These are phyloP conservation scores for Tylopilus rubrobrunneus DNA, from an alignment of 768 basidiomycete species.

Conservation along the genomic window DNA sequence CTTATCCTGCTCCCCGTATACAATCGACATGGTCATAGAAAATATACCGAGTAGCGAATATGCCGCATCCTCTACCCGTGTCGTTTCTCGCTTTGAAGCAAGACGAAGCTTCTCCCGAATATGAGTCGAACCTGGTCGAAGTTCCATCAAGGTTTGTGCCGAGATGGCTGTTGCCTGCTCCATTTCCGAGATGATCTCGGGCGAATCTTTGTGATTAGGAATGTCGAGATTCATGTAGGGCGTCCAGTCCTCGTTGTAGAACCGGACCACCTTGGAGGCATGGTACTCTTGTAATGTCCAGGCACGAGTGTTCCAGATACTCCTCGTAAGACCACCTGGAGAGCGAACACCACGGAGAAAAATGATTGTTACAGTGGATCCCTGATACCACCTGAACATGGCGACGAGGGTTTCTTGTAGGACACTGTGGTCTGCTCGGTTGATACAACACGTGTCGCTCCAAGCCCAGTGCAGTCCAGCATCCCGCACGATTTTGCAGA, in stretches of 20 bases:
- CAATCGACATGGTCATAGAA: not conserved
- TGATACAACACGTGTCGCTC: slow-evolving; percentile 1
- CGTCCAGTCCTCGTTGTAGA: not conserved
- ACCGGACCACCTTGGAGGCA: not conserved
- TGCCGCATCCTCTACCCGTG: not conserved
- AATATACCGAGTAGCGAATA: not conserved
- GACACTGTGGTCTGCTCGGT: not conserved
- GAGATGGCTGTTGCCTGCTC: not conserved
- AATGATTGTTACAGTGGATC: not conserved
- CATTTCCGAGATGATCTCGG: not conserved
- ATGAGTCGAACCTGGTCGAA: not conserved
- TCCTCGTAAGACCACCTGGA: not conserved
- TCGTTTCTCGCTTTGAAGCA: not conserved
- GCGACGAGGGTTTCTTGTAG: not conserved
- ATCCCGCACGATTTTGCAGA: not conserved
- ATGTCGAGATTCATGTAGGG: not conserved
- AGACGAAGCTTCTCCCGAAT: not conserved
- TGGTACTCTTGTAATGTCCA: slow-evolving; percentile 1
- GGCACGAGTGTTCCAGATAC: not conserved
- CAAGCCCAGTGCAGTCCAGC: not conserved
- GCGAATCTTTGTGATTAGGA: not conserved
- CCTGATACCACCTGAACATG: not conserved
- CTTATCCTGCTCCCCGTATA: not conserved
- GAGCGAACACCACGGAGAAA: not conserved
- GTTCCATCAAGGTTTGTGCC: not conserved